Conservation (phyloP, 306 rosid species). For the Cicer judaicum region DNA sequence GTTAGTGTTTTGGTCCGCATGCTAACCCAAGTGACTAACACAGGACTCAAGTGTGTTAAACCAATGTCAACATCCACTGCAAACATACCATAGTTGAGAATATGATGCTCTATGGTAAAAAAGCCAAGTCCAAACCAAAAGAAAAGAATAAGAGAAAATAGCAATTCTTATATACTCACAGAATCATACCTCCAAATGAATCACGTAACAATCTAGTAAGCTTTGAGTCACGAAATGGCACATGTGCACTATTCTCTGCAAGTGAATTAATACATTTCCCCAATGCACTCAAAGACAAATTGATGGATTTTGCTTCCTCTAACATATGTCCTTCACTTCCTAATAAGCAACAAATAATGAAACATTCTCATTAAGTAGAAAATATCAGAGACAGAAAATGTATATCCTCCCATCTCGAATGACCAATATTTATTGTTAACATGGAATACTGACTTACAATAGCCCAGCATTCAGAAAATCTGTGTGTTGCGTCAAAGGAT, state of each 20-base stretch:
- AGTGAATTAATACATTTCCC: slow-evolving; percentile 96
- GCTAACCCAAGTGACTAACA: slow-evolving; percentile 27
- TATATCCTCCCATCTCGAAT: slow-evolving; percentile 25
- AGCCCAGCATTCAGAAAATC: slow-evolving; percentile 23
- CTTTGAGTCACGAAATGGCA: slow-evolving; percentile 99
- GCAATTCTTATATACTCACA: slow-evolving; percentile 24
- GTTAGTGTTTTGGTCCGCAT: slow-evolving; percentile 5
- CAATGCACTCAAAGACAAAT: slow-evolving; percentile 92
- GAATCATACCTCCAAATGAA: slow-evolving; percentile 89
- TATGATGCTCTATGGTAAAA: slow-evolving; percentile 8
- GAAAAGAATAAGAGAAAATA: slow-evolving; percentile 20
- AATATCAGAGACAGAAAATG: slow-evolving; percentile 31
- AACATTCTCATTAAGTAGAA: slow-evolving; percentile 34
- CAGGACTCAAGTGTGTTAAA: background rate
- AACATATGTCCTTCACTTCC: slow-evolving; percentile 99
- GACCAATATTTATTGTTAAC: slow-evolving; percentile 21
- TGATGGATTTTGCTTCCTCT: slow-evolving; percentile 98
- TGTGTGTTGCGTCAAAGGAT: slow-evolving; percentile 16
- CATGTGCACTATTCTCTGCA: slow-evolving; percentile 93
- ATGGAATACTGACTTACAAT: slow-evolving; percentile 36
- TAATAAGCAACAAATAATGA: slow-evolving; percentile 50
- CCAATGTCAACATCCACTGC: slow-evolving; percentile 16
- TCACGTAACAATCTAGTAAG: slow-evolving; percentile 92
- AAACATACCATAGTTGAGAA: slow-evolving; percentile 27
- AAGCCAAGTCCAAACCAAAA: slow-evolving; percentile 12